Evolutionary conservation across 1,284 basidiomycete genomes (phyloP).

Genomic region (Wallemia mellicola): DNA sequence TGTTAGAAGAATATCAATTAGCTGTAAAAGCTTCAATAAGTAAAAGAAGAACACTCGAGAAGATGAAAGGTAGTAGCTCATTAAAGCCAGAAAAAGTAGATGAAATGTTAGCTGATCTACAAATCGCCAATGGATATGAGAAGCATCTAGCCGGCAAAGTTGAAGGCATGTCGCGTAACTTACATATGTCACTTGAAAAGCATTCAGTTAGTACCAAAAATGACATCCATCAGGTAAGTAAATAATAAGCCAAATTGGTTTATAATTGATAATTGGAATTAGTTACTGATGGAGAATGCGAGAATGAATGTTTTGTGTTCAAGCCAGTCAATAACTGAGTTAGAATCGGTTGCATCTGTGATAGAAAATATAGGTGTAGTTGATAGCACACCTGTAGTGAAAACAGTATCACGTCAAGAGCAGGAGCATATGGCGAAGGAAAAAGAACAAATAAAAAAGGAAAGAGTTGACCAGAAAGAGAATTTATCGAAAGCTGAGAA

Average conservation of each 20-base stretch:
- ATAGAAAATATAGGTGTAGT: no score
- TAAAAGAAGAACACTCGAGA: constrained; percentile 62
- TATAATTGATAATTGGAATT: background rate
- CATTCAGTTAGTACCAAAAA: constrained; percentile 26
- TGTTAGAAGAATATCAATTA: constrained; percentile 67
- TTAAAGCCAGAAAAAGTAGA: constrained; percentile 64
- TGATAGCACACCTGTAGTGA: background rate
- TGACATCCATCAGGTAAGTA: background rate
- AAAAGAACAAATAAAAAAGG: background rate
- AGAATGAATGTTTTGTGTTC: background rate
- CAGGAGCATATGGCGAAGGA: background rate
- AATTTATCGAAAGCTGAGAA: background rate
- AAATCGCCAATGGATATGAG: constrained; percentile 42
- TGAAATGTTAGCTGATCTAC: constrained; percentile 70
- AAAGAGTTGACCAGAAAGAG: background rate
- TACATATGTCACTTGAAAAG: constrained; percentile 47
- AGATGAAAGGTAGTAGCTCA: constrained; percentile 57
- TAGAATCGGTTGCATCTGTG: no score
- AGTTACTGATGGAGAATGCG: background rate
- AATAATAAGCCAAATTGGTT: background rate
- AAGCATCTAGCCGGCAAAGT: constrained; percentile 46
- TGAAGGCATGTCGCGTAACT: constrained; percentile 62
- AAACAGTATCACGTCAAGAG: background rate
- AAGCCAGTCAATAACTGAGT: background rate
- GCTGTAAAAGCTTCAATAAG: constrained; percentile 72